Evolutionary conservation across 2,329 filamentous ascomycete species (phyloP).

Genomic region (Diatrype stigma): DNA sequence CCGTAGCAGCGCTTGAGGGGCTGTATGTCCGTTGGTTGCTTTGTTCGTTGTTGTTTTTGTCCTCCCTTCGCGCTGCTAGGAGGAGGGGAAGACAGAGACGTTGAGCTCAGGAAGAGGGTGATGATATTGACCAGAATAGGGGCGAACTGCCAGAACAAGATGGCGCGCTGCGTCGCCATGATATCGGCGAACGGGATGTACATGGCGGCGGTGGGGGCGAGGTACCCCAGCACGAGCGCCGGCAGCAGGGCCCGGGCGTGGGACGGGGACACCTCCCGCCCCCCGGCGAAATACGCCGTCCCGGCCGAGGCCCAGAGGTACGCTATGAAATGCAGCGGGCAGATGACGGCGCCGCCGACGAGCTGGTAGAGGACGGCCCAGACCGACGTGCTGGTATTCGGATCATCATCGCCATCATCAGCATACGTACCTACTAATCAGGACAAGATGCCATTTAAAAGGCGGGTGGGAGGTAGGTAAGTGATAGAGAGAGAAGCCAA

Average conservation of each 20-base stretch:
- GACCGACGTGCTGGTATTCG: background rate
- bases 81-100: background rate
- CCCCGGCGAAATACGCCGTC: background rate
- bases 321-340: conserved; percentile 2
- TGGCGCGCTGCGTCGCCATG: conserved; percentile 1
- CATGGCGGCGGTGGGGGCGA: conserved; percentile 2
- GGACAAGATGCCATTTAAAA: background rate
- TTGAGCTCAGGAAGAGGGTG: background rate
- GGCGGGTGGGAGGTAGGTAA: background rate
- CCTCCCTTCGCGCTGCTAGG: background rate
- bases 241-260: conserved; percentile 2
- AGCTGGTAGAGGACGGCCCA: conserved; percentile 5
- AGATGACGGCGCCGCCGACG: conserved; percentile 3
- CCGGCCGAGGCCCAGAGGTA: background rate
- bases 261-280: background rate
- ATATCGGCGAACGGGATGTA: conserved; percentile 1
- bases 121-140: conserved; percentile 1
- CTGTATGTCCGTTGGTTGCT: background rate
- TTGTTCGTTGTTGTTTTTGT: background rate
- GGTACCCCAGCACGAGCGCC: conserved; percentile 2
- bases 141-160: conserved; percentile 3
- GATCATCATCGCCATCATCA: too few relatives aligned
- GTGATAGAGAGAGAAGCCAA: too few relatives aligned
- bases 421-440: too few relatives aligned
- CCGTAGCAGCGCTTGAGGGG: conserved; percentile 3